Percentiles rank a stretch among this genome's conserved stretches.
Conservation (phyloP, 371 early-diverging fungal species). For the Racocetra persica region DNA sequence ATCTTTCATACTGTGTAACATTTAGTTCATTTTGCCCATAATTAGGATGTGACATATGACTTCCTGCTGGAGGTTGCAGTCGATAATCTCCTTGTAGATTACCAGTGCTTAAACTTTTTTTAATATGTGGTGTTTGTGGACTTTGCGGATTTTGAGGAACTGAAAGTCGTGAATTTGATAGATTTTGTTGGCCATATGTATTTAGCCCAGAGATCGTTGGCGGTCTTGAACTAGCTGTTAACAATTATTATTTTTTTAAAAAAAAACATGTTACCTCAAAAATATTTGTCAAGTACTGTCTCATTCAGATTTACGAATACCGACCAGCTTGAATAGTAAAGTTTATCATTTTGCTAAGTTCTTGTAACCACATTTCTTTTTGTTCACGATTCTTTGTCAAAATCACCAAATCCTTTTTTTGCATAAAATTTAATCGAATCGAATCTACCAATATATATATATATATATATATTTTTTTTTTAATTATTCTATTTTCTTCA, state of each 20-base stretch:
- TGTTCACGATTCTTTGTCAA: slow-evolving; percentile 26
- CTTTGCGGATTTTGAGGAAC: too few species aligned
- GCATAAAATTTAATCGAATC: slow-evolving; percentile 27
- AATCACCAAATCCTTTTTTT: slow-evolving; percentile 38
- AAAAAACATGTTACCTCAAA: not conserved
- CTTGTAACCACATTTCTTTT: slow-evolving; percentile 40
- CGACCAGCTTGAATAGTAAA: slow-evolving; percentile 20
- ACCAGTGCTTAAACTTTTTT: too few species aligned
- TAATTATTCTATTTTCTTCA: not conserved
- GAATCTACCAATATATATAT: slow-evolving; percentile 19
- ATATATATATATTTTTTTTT: too few species aligned
- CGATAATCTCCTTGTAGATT: not conserved
- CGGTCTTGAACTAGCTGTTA: not conserved
- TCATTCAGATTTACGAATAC: not conserved
- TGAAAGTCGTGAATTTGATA: too few species aligned
- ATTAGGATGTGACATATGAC: not conserved
- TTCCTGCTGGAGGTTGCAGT: not conserved
- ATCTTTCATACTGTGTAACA: not conserved
- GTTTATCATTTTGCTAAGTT: not conserved
- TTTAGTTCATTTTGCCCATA: slow-evolving; percentile 6
- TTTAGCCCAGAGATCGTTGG: too few species aligned
- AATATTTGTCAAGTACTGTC: not conserved
- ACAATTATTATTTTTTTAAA: not conserved
- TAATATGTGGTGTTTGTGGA: too few species aligned
- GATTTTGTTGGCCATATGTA: too few species aligned